Percentiles rank a stretch among this genome's conserved stretches.
Conservation (phyloP, 306 rosid genomes). For the Lathyrus aphaca region DNA sequence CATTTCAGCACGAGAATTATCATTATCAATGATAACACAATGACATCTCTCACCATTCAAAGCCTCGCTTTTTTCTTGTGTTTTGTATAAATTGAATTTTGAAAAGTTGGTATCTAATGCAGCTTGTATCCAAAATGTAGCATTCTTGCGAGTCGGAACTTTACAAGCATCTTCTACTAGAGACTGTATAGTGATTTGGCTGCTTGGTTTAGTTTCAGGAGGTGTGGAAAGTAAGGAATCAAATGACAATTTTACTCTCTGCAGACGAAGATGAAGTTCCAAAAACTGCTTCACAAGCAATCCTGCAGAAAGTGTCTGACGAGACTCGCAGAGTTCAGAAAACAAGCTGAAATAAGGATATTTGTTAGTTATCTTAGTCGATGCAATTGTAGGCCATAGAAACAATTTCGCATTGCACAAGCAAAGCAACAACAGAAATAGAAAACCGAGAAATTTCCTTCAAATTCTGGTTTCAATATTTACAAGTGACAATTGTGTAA, state of each 20-base stretch:
- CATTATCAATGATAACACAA: conserved; percentile 52
- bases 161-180: conserved; percentile 39
- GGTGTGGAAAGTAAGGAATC: conserved; percentile 46
- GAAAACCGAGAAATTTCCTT: conserved; percentile 1
- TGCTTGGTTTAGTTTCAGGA: conserved; percentile 38
- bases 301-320: conserved; percentile 54
- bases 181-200: conserved; percentile 3
- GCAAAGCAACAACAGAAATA: not conserved
- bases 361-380: not conserved
- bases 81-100: conserved; percentile 49
- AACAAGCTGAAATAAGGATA: conserved; percentile 52
- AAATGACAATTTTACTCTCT: conserved; percentile 42
- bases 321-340: conserved; percentile 56
- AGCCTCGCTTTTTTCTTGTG: conserved; percentile 42
- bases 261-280: conserved; percentile 60
- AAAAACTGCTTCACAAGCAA: conserved; percentile 57
- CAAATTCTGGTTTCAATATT: conserved; percentile 18
- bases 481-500: conserved; percentile 5
- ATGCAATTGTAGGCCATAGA: not conserved
- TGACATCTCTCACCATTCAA: conserved; percentile 43
- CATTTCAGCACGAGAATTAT: conserved; percentile 34
- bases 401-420: not conserved
- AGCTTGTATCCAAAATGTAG: conserved; percentile 70
- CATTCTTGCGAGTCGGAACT: conserved; percentile 47
- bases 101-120: conserved; percentile 71